A percentile compares a stretch with the other conserved stretches of the same genome.
These are phyloP conservation scores for Zygosaccharomyces siamensis DNA, from an alignment of 805 yeast genomes.

Conservation along the genomic window DNA sequence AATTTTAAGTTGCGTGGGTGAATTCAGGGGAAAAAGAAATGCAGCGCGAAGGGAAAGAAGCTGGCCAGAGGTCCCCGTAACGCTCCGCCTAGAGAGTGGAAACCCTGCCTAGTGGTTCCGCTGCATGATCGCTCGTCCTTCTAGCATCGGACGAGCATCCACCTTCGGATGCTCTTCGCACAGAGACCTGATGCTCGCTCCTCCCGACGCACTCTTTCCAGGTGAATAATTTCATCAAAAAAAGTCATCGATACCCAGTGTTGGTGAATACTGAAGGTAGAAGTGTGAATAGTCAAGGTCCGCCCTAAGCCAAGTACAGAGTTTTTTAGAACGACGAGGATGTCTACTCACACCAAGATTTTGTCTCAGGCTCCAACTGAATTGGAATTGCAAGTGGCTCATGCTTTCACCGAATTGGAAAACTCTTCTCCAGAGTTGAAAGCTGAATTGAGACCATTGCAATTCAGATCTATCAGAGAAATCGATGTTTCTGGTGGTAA, in stretches of 20 bases:
- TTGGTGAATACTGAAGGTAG: neutral
- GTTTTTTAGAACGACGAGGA: slow-evolving; percentile 35
- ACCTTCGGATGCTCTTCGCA: no score
- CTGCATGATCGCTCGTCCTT: no score
- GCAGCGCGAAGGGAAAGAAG: neutral
- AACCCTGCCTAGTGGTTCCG: neutral
- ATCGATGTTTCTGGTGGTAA: slow-evolving; percentile 97
- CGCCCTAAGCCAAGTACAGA: slow-evolving; percentile 5
- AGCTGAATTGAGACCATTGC: slow-evolving; percentile 97
- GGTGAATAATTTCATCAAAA: neutral
- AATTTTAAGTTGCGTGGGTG: neutral
- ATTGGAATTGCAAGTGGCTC: slow-evolving; percentile 99
- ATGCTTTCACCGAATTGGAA: slow-evolving; percentile 96
- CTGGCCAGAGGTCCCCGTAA: neutral
- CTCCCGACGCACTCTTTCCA: neutral
- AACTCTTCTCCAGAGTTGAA: slow-evolving; percentile 88
- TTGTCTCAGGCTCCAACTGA: slow-evolving; percentile 94
- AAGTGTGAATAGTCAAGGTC: slow-evolving; percentile 13
- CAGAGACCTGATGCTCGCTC: neutral
- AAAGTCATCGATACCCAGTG: neutral
- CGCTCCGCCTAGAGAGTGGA: neutral
- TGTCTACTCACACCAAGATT: slow-evolving; percentile 94
- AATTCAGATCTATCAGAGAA: slow-evolving; percentile 98
- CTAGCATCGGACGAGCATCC: no score
- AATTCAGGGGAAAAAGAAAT: neutral